Evolutionary conservation across 768 basidiomycete species (phyloP).

Genomic region (Lentinula lateritia): DNA sequence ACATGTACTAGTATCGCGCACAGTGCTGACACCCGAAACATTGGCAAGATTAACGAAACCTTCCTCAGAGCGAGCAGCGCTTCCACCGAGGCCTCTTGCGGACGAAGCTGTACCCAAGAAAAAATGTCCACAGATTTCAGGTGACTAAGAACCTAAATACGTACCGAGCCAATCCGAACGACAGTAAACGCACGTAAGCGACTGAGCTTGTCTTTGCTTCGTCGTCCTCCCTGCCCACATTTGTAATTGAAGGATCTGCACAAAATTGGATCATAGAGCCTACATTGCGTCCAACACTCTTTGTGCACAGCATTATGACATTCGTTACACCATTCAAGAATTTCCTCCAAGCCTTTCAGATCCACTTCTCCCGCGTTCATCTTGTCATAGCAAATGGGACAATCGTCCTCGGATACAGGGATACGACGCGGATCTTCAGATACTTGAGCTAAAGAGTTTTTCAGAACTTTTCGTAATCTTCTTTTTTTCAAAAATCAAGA

Average conservation of each 20-base stretch:
- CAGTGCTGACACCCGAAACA: slow-evolving; percentile 3
- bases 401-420: slow-evolving; percentile 1
- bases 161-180: not conserved
- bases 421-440: slow-evolving; percentile 1
- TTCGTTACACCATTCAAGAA: not conserved
- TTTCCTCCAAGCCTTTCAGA: not conserved
- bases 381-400: slow-evolving; percentile 6
- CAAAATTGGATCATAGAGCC: not conserved
- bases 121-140: not conserved
- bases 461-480: no score
- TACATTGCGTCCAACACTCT: slow-evolving; percentile 4
- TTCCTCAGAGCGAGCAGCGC: not conserved
- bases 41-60: slow-evolving; percentile 1
- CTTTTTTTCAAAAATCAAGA: not conserved
- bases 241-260: not conserved
- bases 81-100: not conserved
- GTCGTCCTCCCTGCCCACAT: not conserved
- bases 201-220: not conserved
- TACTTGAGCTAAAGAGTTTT: not conserved
- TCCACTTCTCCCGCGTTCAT: not conserved
- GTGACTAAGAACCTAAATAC: not conserved
- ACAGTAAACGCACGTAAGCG: slow-evolving; percentile 7
- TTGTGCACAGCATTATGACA: slow-evolving; percentile 6
- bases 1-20: slow-evolving; percentile 6
- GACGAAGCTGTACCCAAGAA: not conserved